Evolutionary conservation across 257 asterid species (phyloP).

Genomic region (Ehretia macrophylla): DNA sequence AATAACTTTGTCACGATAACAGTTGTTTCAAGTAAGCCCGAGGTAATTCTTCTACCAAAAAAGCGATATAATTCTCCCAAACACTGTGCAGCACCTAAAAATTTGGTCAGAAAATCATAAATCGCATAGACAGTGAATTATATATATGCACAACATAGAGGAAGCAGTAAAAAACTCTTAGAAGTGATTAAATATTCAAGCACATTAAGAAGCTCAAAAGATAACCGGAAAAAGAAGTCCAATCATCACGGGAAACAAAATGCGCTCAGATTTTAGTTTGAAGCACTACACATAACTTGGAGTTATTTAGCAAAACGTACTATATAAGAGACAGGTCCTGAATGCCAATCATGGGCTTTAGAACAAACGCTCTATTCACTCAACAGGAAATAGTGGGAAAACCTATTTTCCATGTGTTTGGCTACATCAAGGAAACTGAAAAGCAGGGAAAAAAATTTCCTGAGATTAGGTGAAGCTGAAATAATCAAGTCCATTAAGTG

Average conservation of each 20-base stretch:
- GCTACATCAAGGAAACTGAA: no score
- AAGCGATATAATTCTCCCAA: slow-evolving; percentile 81
- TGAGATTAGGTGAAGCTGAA: no score
- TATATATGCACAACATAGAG: slow-evolving; percentile 1
- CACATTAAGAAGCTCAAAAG: background rate
- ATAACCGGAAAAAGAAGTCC: background rate
- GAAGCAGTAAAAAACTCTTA: slow-evolving; percentile 1
- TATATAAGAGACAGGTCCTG: background rate
- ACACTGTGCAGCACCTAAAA: slow-evolving; percentile 86
- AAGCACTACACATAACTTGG: background rate
- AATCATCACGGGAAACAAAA: background rate
- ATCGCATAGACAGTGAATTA: slow-evolving; percentile 4
- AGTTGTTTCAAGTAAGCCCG: slow-evolving; percentile 90
- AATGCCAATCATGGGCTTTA: background rate
- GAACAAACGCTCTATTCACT: background rate
- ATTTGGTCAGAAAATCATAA: slow-evolving; percentile 13
- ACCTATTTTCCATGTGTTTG: no score
- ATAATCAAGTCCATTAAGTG: no score
- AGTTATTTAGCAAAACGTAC: background rate
- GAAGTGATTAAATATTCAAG: background rate
- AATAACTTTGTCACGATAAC: slow-evolving; percentile 65
- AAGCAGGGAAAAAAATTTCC: no score
- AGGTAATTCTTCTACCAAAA: slow-evolving; percentile 80
- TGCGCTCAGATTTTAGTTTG: background rate
- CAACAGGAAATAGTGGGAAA: background rate